Percentiles rank a stretch among this genome's conserved stretches.
phyloP scores from a whole-genome alignment of 345 rosid genomes.

The Linum tenue region DNA sequence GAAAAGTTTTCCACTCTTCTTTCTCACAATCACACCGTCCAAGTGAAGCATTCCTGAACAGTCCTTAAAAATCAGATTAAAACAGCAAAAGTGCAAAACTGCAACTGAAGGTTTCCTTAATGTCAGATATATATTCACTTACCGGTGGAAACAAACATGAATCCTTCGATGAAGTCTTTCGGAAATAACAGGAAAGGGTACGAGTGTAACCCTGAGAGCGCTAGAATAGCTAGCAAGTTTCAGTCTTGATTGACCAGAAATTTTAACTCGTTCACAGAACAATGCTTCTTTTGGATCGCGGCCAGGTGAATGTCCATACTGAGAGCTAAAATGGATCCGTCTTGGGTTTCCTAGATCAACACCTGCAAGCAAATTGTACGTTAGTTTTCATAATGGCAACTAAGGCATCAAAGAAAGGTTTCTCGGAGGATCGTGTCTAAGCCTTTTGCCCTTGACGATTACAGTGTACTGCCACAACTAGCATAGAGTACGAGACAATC shows the following conservation, averaged over 20 bases:
- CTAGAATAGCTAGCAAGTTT: slow-evolving; percentile 54
- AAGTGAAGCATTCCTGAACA: slow-evolving; percentile 63
- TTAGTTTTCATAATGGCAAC: background rate
- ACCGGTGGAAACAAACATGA: slow-evolving; percentile 75
- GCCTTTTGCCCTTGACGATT: no score
- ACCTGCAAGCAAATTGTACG: slow-evolving; percentile 29
- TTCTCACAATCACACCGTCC: slow-evolving; percentile 58
- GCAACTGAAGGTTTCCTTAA: background rate
- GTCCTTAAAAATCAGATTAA: slow-evolving; percentile 3
- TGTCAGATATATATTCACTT: slow-evolving; percentile 16
- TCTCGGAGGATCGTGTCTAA: no score
- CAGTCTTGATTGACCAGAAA: slow-evolving; percentile 59
- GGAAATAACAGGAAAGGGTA: slow-evolving; percentile 39
- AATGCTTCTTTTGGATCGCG: slow-evolving; percentile 26
- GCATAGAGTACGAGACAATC: no score
- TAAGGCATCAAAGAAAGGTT: no score
- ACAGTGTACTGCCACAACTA: no score
- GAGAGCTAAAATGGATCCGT: slow-evolving; percentile 33
- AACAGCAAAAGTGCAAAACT: no score
- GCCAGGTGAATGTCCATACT: slow-evolving; percentile 14
- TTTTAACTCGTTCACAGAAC: slow-evolving; percentile 64
- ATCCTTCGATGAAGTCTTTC: slow-evolving; percentile 55
- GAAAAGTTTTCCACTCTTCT: slow-evolving; percentile 61
- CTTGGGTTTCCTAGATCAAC: slow-evolving; percentile 40
- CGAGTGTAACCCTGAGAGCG: slow-evolving; percentile 42